Evolutionary conservation across 2,329 filamentous ascomycete genomes (phyloP).

Genomic region (Microcyclospora tardicrescens): DNA sequence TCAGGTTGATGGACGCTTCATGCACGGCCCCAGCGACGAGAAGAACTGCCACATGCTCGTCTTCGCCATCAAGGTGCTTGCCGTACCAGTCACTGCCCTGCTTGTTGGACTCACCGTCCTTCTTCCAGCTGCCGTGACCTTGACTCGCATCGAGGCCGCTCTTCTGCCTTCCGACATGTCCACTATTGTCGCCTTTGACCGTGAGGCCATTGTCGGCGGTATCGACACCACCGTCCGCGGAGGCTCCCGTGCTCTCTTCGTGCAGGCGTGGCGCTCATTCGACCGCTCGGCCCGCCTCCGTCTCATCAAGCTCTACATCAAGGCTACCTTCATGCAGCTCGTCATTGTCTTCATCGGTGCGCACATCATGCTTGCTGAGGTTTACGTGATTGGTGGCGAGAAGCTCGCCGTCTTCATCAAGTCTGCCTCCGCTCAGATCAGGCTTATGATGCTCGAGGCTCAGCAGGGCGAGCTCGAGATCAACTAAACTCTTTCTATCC

Average conservation of each 20-base stretch:
- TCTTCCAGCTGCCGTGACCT: conserved; percentile 64
- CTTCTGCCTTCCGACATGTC: conserved; percentile 71
- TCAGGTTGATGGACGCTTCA: conserved; percentile 13
- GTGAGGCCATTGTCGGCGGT: conserved; percentile 58
- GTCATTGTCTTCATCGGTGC: conserved; percentile 14
- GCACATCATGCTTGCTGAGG: conserved; percentile 15
- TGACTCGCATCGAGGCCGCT: conserved; percentile 75
- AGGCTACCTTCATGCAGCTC: conserved; percentile 47
- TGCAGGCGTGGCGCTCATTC: conserved; percentile 70
- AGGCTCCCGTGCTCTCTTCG: conserved; percentile 42
- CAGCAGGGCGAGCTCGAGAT: conserved; percentile 1
- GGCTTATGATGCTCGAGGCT: conserved; percentile 15
- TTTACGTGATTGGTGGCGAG: conserved; percentile 19
- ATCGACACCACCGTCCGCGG: conserved; percentile 60
- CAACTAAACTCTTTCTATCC: background rate
- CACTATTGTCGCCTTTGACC: conserved; percentile 81
- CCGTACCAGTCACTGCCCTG: conserved; percentile 24
- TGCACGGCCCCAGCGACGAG: conserved; percentile 14
- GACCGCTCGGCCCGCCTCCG: conserved; percentile 58
- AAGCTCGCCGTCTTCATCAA: conserved; percentile 14
- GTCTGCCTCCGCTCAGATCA: conserved; percentile 14
- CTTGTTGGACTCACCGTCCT: conserved; percentile 53
- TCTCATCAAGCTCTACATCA: conserved; percentile 61
- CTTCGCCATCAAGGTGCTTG: conserved; percentile 30
- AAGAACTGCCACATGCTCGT: conserved; percentile 13